A percentile compares a stretch with the other conserved stretches of the same genome.
Conservation (phyloP, 2,329 filamentous ascomycete species). For the Pleomassaria siparia region DNA sequence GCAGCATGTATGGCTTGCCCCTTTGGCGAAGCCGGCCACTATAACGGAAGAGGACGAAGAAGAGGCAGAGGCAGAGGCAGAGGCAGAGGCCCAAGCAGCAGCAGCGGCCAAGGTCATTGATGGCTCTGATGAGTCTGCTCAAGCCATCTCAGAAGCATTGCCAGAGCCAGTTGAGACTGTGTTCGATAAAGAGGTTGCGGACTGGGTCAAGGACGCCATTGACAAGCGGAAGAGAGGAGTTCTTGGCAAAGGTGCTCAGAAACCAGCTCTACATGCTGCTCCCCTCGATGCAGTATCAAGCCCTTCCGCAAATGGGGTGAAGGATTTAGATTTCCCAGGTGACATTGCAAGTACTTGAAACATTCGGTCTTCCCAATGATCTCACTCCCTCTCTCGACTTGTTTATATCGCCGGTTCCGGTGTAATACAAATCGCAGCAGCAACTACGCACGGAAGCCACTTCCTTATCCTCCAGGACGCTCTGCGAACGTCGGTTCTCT, state of each 20-base stretch:
- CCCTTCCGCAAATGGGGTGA: slow-evolving; percentile 30
- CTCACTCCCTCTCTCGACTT: not conserved
- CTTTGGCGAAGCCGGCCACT: slow-evolving; percentile 73
- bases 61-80: slow-evolving; percentile 46
- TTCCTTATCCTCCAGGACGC: too few relatives aligned
- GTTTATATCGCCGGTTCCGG: not conserved
- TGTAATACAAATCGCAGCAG: too few relatives aligned
- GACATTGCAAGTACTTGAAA: too few relatives aligned
- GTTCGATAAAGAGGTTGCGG: slow-evolving; percentile 79
- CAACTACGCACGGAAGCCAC: too few relatives aligned
- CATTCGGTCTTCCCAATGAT: too few relatives aligned
- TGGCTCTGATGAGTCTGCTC: slow-evolving; percentile 29
- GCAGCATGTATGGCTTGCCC: slow-evolving; percentile 82
- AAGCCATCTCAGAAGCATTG: slow-evolving; percentile 32
- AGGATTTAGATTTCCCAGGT: slow-evolving; percentile 24
- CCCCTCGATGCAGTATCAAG: slow-evolving; percentile 70
- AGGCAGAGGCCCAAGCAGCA: slow-evolving; percentile 48
- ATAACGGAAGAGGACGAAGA: slow-evolving; percentile 72
- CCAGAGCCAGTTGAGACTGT: slow-evolving; percentile 40
- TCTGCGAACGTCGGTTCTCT: too few relatives aligned
- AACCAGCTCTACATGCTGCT: slow-evolving; percentile 85
- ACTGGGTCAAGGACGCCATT: slow-evolving; percentile 77
- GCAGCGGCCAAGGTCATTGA: slow-evolving; percentile 42
- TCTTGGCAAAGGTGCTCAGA: slow-evolving; percentile 52
- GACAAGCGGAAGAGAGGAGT: slow-evolving; percentile 64